Conservation (phyloP, 2,329 filamentous ascomycete genomes). For the Ceratocystiopsis sp. region DNA sequence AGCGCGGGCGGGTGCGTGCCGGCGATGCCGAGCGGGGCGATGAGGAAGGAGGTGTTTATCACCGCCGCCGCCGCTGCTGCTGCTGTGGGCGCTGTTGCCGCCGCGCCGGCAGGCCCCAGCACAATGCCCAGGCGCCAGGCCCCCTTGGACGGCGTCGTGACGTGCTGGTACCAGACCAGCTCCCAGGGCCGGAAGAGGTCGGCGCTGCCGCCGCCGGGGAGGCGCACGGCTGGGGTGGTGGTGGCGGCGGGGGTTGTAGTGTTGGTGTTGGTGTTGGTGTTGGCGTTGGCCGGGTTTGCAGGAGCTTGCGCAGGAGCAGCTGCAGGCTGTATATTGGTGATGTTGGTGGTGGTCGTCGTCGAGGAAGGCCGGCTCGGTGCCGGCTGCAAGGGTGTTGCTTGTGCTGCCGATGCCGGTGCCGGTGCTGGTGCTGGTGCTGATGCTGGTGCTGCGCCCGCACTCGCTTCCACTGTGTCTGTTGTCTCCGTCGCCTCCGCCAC, state of each 20-base stretch:
- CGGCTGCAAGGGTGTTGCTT: too few relatives aligned
- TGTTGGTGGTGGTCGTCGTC: neutral
- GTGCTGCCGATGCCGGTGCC: neutral
- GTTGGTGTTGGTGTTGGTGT: too few relatives aligned
- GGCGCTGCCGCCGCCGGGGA: constrained; percentile 2
- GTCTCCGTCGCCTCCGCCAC: constrained; percentile 8
- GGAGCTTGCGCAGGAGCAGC: too few relatives aligned
- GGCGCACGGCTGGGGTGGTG: neutral
- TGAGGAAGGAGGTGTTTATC: neutral
- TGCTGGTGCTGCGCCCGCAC: neutral
- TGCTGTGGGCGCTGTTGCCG: constrained; percentile 4
- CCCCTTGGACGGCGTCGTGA: constrained; percentile 13
- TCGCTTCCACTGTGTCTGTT: too few relatives aligned
- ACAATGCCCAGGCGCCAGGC: constrained; percentile 21
- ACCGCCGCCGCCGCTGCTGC: too few relatives aligned
- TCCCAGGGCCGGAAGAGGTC: constrained; percentile 19
- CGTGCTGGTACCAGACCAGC: constrained; percentile 19
- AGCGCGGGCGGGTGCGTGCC: constrained; percentile 6
- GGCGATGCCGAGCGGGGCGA: constrained; percentile 17
- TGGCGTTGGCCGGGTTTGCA: neutral
- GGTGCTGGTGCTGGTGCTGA: neutral
- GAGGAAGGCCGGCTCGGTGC: neutral
- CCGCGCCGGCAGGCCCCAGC: constrained; percentile 2
- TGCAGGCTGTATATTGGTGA: too few relatives aligned
- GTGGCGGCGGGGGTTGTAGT: neutral